Base-by-base conservation (phyloP, 306 rosid species). In the Rubus idaeus region DNA sequence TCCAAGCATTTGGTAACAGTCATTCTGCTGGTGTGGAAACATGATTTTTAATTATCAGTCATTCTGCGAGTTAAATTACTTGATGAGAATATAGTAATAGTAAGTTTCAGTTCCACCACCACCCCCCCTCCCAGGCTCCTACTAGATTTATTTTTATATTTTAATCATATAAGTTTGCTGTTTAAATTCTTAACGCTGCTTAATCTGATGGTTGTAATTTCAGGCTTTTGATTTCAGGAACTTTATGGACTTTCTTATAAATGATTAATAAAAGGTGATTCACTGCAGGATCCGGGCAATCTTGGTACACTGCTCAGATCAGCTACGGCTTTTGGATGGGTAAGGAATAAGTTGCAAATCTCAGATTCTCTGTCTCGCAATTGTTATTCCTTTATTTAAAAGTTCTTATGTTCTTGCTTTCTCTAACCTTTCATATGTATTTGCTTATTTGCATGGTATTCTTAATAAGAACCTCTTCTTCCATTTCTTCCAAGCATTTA, bases 251-350 rank as follows among this genome's bases (percentile, higher is more conserved):
- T 21, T 45, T 45, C 10, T 70, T 81, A 51, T 80, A 37, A 50
- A 76, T 86, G 53, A 78, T 78, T 77, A 77, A 50, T 69, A 8
- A 68, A 56, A 26, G 74, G 20, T 71, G 71, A 44, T 78, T 83
- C 70, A 44, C 78, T 88, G 92, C 91, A 92, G 98, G 98, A 95
- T 81, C 96, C 92, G 18, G 97, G 96, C 61, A 95, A 92, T 84
- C 96, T 95, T 18, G 98, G 97, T 66, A 87, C 98, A 2, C 83
- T 92, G 77, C 89, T 95, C 83, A 87, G 98, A 81, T 88, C 97
- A 50, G 97, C 97, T 39, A 80, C 88, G 81, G 93, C 98, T 80
- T 95, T 95, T 78, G 84, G 84, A 86, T 95, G 97, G 98, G 97
- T 92, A 83, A 88, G 92, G 47, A 78, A 70, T 52, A 73, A 53